Base-by-base conservation (phyloP, 78 protist genomes). In the Fonticula alba region DNA sequence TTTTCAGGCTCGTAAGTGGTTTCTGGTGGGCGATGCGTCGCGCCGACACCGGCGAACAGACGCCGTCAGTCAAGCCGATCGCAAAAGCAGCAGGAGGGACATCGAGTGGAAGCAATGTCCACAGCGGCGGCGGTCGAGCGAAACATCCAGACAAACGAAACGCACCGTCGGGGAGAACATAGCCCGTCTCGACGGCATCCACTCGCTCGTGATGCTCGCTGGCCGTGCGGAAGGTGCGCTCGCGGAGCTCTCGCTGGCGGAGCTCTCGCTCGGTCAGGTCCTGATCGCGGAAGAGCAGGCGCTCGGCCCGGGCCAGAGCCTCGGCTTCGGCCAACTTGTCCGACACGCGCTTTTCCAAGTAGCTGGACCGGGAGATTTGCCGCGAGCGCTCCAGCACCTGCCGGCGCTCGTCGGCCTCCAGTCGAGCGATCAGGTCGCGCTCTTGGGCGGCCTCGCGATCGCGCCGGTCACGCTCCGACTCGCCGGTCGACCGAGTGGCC, bases 241-340 rank as follows among this genome's bases (percentile, higher is more conserved):
- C 35, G 63, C 79, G 65, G 62, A 78, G 62, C 41, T 56, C 5
- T 7, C 83, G 88, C 11, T 83, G 57, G 19, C 59, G 73, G 40
- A 73, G 70, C 76, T 87, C 94, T 29, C 63, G 37, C 47, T 10
- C 64, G 2, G 86, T 71, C 47, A 87, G 78, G 55, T 64, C 31
- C 33, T 17, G 66, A 66, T 63, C 72, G 32, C 38, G 52, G 71
- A 83, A 83, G 63, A 83, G 52, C 50, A 51, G 66, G 67, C 78
- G 70, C 58, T 84, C 84, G 38, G 65, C 80, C 20, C 61, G 72
- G 29, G 79, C 41, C 31, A 62, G 69, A n/a, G 66, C 61, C 5
- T 62, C 57, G 49, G 76, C 51, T 20, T 71, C 66, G 13, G 38
- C 65, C 3, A 38, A 9, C 43, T 38, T 38, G 17, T 38, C 17